Evolutionary conservation across 345 rosid species (phyloP).

Genomic region (Crucihimalaya himalaica): DNA sequence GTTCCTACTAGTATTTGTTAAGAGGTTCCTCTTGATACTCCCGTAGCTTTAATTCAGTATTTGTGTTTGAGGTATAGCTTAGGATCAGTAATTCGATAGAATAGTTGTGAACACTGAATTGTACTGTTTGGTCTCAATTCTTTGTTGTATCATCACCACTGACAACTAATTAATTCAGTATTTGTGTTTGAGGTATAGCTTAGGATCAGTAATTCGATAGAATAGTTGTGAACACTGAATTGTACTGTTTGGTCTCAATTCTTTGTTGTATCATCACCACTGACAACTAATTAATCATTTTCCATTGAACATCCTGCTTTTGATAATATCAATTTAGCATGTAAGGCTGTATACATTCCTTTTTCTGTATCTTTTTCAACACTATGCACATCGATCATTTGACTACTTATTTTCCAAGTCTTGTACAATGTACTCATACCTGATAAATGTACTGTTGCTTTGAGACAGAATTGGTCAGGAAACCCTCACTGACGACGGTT

Average conservation of each 20-base stretch:
- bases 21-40: too few relatives aligned
- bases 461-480: slow-evolving; percentile 87
- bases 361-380: slow-evolving; percentile 8
- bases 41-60: too few relatives aligned
- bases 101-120: not conserved
- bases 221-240: not conserved
- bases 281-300: not conserved
- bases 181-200: too few relatives aligned
- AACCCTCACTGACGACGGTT: slow-evolving; percentile 69
- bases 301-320: not conserved
- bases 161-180: too few relatives aligned
- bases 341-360: not conserved
- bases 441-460: slow-evolving; percentile 14
- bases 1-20: too few relatives aligned
- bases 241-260: not conserved
- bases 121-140: not conserved
- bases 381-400: not conserved
- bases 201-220: not conserved
- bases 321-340: not conserved
- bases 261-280: not conserved
- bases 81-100: not conserved
- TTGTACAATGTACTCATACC: slow-evolving; percentile 5
- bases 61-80: too few relatives aligned
- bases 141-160: not conserved
- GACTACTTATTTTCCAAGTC: slow-evolving; percentile 1